Conservation (phyloP, 1,139 yeast genomes). For the Maudiozyma humilis region DNA sequence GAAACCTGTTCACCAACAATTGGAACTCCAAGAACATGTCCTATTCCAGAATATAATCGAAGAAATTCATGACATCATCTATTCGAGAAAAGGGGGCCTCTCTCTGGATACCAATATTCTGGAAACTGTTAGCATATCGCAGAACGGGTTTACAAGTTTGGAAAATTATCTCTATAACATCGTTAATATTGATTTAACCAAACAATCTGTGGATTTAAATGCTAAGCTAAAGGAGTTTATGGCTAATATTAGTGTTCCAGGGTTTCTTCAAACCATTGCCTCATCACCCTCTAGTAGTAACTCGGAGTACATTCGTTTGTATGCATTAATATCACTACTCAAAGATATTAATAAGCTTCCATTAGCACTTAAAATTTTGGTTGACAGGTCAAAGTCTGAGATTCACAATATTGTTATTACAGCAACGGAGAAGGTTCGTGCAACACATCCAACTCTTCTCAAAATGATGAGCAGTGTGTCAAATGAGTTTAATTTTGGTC, state of each 20-base stretch:
- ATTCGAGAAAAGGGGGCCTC: conserved; percentile 40
- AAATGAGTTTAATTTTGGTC: conserved; percentile 28
- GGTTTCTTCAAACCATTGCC: conserved; percentile 3
- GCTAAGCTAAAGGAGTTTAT: conserved; percentile 40
- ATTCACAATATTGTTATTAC: conserved; percentile 48
- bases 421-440: conserved; percentile 57
- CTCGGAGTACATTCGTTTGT: conserved; percentile 20
- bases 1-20: conserved; percentile 46
- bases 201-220: conserved; percentile 38
- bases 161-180: conserved; percentile 51
- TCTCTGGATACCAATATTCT: conserved; percentile 15
- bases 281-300: conserved; percentile 6
- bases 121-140: conserved; percentile 17
- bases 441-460: conserved; percentile 40
- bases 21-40: conserved; percentile 55
- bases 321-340: conserved; percentile 48
- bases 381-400: conserved; percentile 42
- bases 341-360: conserved; percentile 56
- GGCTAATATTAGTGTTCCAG: conserved; percentile 17
- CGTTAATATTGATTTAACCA: conserved; percentile 49
- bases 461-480: conserved; percentile 19
- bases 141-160: conserved; percentile 38
- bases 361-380: conserved; percentile 49
- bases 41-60: conserved; percentile 68
- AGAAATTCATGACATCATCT: conserved; percentile 66